phyloP scores from a whole-genome alignment of 2,329 filamentous ascomycete genomes.

The Onygenales sp. region DNA sequence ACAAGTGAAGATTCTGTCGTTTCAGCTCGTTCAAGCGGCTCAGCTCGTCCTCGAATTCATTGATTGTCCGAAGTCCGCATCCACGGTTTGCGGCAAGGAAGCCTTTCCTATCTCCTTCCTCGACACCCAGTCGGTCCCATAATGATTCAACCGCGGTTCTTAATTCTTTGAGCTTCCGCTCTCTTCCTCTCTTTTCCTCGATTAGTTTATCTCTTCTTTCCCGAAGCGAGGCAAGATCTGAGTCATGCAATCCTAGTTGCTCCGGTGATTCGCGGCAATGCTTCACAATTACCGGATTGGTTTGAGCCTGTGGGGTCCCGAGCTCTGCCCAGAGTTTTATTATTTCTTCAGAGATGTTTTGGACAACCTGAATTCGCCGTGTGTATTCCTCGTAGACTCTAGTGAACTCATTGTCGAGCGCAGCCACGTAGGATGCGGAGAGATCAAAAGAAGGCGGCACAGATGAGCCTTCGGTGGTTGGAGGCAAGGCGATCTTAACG shows the following conservation, averaged over 20 bases:
- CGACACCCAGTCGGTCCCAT: conserved; percentile 80
- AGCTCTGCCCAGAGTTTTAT: conserved; percentile 95
- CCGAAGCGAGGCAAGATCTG: conserved; percentile 66
- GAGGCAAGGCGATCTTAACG: conserved; percentile 74
- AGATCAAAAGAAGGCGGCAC: conserved; percentile 81
- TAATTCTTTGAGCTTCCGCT: conserved; percentile 68
- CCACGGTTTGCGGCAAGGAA: conserved; percentile 85
- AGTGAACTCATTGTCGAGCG: conserved; percentile 83
- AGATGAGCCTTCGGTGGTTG: conserved; percentile 64
- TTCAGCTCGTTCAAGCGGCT: conserved; percentile 82
- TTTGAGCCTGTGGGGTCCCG: conserved; percentile 86
- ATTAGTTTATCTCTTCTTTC: conserved; percentile 69
- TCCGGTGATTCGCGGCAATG: conserved; percentile 85
- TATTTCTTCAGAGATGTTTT: conserved; percentile 68
- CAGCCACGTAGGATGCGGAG: conserved; percentile 78
- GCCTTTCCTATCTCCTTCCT: conserved; percentile 69
- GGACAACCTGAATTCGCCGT: conserved; percentile 66
- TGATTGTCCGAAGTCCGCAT: conserved; percentile 82
- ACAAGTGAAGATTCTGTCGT: conserved; percentile 86
- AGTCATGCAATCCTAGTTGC: conserved; percentile 82
- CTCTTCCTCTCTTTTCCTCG: conserved; percentile 80
- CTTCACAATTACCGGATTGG: conserved; percentile 78
- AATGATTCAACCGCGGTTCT: conserved; percentile 68
- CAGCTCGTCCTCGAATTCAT: conserved; percentile 91
- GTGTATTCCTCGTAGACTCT: conserved; percentile 96